Percentiles rank a stretch among this genome's conserved stretches.
Conservation (phyloP, 306 rosid genomes). For the Trifolium repens region DNA sequence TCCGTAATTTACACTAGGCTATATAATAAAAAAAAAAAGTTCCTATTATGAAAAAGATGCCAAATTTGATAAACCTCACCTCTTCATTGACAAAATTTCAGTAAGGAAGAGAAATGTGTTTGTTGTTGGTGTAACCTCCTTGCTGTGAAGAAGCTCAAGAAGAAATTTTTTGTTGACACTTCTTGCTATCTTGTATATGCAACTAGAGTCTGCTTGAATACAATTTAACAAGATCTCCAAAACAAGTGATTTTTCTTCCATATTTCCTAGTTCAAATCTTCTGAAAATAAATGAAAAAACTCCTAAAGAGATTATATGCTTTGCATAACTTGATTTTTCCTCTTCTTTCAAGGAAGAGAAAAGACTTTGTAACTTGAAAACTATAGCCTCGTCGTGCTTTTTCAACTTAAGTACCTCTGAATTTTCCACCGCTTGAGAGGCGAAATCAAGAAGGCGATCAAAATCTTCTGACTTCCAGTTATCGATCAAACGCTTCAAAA, state of each 20-base stretch:
- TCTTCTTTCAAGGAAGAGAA: constrained; percentile 54
- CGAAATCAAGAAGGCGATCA: constrained; percentile 50
- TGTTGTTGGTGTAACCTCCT: constrained; percentile 51
- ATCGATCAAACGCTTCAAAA: constrained; percentile 68
- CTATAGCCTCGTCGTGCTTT: constrained; percentile 47
- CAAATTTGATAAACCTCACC: constrained; percentile 40
- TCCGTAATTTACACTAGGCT: background rate
- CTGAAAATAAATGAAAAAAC: constrained; percentile 61
- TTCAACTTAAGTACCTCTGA: constrained; percentile 41
- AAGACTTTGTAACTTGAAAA: constrained; percentile 59
- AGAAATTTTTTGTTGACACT: constrained; percentile 59
- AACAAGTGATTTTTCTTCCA: constrained; percentile 62
- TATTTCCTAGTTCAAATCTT: constrained; percentile 60
- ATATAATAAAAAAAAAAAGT: background rate
- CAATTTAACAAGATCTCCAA: constrained; percentile 53
- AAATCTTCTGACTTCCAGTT: constrained; percentile 72
- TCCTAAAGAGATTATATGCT: constrained; percentile 58
- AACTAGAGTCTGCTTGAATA: constrained; percentile 58
- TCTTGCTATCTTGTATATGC: constrained; percentile 60
- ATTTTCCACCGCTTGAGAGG: constrained; percentile 50
- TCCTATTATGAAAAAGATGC: background rate
- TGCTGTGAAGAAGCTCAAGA: constrained; percentile 65
- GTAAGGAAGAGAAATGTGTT: constrained; percentile 59
- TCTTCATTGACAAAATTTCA: constrained; percentile 62
- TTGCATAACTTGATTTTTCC: constrained; percentile 59